A percentile compares a stretch with the other conserved stretches of the same genome.
Conservation (phyloP, 768 basidiomycete species). For the Termitomyces sp. region DNA sequence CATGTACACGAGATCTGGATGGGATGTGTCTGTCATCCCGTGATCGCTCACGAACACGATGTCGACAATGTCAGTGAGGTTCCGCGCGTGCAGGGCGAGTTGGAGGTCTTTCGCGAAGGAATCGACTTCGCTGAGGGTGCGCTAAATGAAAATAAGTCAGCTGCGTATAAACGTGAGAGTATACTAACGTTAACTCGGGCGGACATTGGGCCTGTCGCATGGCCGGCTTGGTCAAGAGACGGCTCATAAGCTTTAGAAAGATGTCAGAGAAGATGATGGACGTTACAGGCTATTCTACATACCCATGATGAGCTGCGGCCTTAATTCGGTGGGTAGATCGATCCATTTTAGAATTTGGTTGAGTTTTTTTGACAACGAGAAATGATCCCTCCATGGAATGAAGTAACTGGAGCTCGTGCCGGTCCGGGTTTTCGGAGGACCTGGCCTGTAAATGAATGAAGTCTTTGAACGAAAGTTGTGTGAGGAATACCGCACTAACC, state of each 20-base stretch:
- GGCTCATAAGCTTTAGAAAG: constrained; percentile 67
- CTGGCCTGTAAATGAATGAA: constrained; percentile 53
- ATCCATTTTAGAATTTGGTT: constrained; percentile 81
- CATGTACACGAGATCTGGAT: constrained; percentile 70
- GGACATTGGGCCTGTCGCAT: constrained; percentile 66
- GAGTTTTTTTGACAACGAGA: constrained; percentile 65
- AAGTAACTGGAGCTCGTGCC: constrained; percentile 73
- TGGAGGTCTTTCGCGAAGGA: constrained; percentile 70
- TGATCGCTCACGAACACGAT: constrained; percentile 89
- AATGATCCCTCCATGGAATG: constrained; percentile 75
- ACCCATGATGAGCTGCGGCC: constrained; percentile 81
- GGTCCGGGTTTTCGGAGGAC: constrained; percentile 66
- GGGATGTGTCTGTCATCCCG: constrained; percentile 89
- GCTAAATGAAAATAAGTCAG: constrained; percentile 29
- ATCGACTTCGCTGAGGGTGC: constrained; percentile 68
- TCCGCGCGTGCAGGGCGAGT: constrained; percentile 57
- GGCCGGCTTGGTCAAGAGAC: constrained; percentile 83
- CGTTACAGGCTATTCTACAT: neutral
- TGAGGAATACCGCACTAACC: constrained; percentile 44
- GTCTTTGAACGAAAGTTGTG: neutral
- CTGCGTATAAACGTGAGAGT: neutral
- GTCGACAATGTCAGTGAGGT: constrained; percentile 81
- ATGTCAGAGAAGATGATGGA: constrained; percentile 17
- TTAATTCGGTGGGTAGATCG: constrained; percentile 63
- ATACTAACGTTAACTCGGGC: constrained; percentile 62